Evolutionary conservation across 306 rosid species (phyloP).

Genomic region (Sicyos edulis): DNA sequence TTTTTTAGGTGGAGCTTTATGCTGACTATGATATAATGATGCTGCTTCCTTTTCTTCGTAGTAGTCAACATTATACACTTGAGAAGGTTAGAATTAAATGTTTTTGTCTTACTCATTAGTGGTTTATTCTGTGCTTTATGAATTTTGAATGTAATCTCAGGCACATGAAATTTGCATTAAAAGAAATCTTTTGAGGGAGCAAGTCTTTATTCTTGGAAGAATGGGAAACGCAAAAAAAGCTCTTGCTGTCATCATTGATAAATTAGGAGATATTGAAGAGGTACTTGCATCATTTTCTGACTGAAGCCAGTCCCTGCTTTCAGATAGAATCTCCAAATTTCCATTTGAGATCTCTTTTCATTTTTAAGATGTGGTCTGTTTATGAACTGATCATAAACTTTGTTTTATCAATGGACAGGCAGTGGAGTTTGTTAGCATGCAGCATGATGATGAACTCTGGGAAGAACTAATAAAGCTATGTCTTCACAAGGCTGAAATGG

Average conservation of each 20-base stretch:
- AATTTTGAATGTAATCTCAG: conserved; percentile 36
- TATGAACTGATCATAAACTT: conserved; percentile 11
- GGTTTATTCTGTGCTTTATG: not conserved
- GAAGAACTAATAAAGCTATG: conserved; percentile 51
- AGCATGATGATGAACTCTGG: conserved; percentile 62
- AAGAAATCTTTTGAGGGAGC: conserved; percentile 74
- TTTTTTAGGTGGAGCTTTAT: conserved; percentile 76
- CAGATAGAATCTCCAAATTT: conserved; percentile 10
- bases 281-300: conserved; percentile 35
- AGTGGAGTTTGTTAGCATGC: conserved; percentile 61
- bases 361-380: not conserved
- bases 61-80: conserved; percentile 91
- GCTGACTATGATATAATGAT: conserved; percentile 93
- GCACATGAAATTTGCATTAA: conserved; percentile 72
- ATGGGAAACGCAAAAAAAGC: conserved; percentile 95
- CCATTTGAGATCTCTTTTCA: conserved; percentile 20
- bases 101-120: not conserved
- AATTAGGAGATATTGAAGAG: conserved; percentile 90
- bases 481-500: conserved; percentile 65
- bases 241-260: conserved; percentile 68
- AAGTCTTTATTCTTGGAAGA: conserved; percentile 89
- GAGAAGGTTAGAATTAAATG: conserved; percentile 60
- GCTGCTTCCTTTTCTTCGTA: conserved; percentile 88
- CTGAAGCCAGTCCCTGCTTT: conserved; percentile 22
- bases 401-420: conserved; percentile 42